phyloP scores from a whole-genome alignment of 139 green algal species.

The Ettlia oleoabundans region DNA sequence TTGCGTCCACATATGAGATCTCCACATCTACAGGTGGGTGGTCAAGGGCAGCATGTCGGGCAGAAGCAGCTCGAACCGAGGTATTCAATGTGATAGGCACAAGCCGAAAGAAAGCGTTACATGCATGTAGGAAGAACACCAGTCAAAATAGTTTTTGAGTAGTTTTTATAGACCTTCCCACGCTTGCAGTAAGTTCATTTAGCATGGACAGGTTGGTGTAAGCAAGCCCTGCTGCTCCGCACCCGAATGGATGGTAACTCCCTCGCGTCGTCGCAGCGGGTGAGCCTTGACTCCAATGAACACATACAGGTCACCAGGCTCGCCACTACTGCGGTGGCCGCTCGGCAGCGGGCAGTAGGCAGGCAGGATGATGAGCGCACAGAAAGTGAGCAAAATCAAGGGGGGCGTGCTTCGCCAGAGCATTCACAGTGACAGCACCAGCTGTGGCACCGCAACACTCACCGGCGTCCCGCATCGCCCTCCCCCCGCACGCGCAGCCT shows the following conservation, averaged over 20 bases:
- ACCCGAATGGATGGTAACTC: slow-evolving; percentile 85
- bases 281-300: slow-evolving; percentile 90
- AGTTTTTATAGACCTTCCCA: no score
- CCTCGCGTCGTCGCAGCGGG: slow-evolving; percentile 86
- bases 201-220: background rate
- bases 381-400: no score
- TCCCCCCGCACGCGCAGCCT: slow-evolving; percentile 92
- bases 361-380: no score
- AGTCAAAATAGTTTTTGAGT: no score
- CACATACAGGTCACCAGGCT: slow-evolving; percentile 94
- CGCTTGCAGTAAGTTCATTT: background rate
- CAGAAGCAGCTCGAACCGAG: background rate
- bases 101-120: background rate
- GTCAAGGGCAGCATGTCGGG: background rate
- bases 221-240: background rate
- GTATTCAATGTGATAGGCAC: background rate
- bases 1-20: slow-evolving; percentile 88
- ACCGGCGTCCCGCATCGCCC: slow-evolving; percentile 62
- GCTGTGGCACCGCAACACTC: background rate
- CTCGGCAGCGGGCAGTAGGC: no score
- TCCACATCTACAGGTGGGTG: slow-evolving; percentile 45
- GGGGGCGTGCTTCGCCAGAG: no score
- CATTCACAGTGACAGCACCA: no score
- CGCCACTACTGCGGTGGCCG: slow-evolving; percentile 60
- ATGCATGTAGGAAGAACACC: background rate